Conservation (phyloP, 2,329 filamentous ascomycete species). For the Talaromyces sp. region DNA sequence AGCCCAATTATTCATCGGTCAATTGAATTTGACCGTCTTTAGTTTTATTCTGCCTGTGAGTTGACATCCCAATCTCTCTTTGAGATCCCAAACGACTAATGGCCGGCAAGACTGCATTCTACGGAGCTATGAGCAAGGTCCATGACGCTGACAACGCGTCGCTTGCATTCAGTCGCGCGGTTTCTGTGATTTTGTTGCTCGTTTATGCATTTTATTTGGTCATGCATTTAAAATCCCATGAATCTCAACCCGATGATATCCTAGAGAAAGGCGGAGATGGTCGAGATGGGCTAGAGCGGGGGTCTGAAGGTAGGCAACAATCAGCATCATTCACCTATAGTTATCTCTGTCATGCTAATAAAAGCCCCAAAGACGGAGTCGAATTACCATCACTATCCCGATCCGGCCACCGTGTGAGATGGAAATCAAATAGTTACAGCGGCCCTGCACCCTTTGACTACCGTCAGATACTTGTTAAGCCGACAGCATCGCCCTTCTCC, state of each 20-base stretch:
- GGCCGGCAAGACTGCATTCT: constrained; percentile 24
- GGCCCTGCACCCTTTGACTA: constrained; percentile 1
- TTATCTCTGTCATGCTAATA: background rate
- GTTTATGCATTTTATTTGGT: constrained; percentile 7
- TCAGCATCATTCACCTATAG: background rate
- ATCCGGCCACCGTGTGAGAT: background rate
- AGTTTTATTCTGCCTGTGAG: constrained; percentile 75
- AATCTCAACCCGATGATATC: background rate
- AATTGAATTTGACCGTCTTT: constrained; percentile 80
- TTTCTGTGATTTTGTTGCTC: background rate
- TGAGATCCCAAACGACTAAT: background rate
- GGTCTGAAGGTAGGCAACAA: background rate
- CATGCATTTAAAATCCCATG: constrained; percentile 12
- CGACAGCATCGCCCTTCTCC: background rate
- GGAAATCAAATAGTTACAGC: background rate
- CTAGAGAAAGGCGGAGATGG: background rate
- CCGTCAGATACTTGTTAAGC: background rate
- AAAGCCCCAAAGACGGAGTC: background rate
- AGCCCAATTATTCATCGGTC: constrained; percentile 85
- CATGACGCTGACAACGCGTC: constrained; percentile 60
- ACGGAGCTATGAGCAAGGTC: constrained; percentile 66
- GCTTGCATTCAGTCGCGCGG: constrained; percentile 70
- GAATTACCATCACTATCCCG: background rate
- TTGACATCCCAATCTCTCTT: constrained; percentile 32
- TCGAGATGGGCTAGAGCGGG: background rate